Evolutionary conservation across 2,329 filamentous ascomycete species (phyloP), one percentile per base, ranked within the genome.

Genomic region (Stachybotrys echinatus): DNA sequence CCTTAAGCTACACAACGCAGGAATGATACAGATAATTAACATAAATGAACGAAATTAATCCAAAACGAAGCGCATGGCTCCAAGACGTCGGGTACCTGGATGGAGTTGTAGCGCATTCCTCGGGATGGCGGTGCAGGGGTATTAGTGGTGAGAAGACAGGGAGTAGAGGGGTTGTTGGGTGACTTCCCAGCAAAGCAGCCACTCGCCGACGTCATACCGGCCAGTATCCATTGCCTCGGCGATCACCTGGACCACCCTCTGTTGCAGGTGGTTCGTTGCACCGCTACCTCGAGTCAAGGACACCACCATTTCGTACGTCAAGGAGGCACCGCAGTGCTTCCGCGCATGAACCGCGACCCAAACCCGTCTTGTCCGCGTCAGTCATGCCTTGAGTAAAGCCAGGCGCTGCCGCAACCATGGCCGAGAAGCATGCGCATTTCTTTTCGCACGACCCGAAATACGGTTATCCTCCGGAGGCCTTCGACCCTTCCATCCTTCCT

Each of bases 401-500:
- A 34, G 10, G 27, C 27, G 27, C 27, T 34, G 27, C 10, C 10
- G 27, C 27, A 34, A 34, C 10, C 5, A 62, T 62, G 60, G 56
- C 60, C 51, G 49, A 58, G 45, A 47, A 54, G n/a, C 57, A 59
- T 52, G 47, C 57, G 21, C 58, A 54, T 31, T 56, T 58, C 48
- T 56, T 62, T 48, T 52, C 61, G 47, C 54, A 53, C 51, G 57
- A 65, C 47, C 52, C 60, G 22, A 55, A 50, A 38, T 82, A 83
- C 56, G 85, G 84, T 57, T 85, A 84, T 61, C 74, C 78, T 5
- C 64, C 74, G 39, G 76, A 85, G 55, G 81, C 79, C 43, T 91
- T 87, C 70, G 87, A 94, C 66, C 74, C 79, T 53, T 76, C 77
- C 17, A 74, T 72, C 37, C 77, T 96, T 19, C 92, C 91, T n/a